Evolutionary conservation across 2,329 filamentous ascomycete species (phyloP).

Genomic region (Phialophora verrucosa): DNA sequence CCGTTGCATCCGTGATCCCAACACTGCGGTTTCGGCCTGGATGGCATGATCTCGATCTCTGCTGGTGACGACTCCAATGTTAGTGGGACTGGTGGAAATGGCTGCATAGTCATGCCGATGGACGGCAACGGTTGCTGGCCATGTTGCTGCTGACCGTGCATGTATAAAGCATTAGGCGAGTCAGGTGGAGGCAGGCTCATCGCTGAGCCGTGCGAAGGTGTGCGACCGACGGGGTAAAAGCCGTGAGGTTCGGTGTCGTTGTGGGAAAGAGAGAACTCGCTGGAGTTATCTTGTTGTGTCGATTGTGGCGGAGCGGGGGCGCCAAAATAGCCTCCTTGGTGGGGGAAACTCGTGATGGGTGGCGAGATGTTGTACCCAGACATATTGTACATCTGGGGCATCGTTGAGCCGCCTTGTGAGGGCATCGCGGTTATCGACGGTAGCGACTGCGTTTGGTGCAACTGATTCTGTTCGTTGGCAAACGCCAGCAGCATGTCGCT

Average conservation of each 20-base stretch:
- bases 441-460: conserved; percentile 30
- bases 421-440: conserved; percentile 30
- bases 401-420: conserved; percentile 21
- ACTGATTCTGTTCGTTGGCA: conserved; percentile 33
- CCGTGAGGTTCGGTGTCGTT: conserved; percentile 21
- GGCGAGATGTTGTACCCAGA: conserved; percentile 28
- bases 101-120: conserved; percentile 29
- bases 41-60: conserved; percentile 36
- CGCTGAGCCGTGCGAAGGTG: conserved; percentile 25
- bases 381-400: conserved; percentile 31
- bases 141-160: conserved; percentile 20
- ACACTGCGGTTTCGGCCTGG: conserved; percentile 89
- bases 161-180: conserved; percentile 25
- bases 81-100: conserved; percentile 30
- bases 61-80: conserved; percentile 35
- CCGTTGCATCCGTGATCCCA: conserved; percentile 98
- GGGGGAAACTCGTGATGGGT: conserved; percentile 21
- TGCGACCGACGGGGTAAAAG: conserved; percentile 27
- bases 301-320: conserved; percentile 16
- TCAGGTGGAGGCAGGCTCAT: conserved; percentile 30
- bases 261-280: conserved; percentile 19
- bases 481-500: conserved; percentile 36
- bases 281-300: conserved; percentile 16
- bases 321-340: conserved; percentile 26
- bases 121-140: conserved; percentile 28